Base-by-base conservation (phyloP, 2,329 filamentous ascomycete species). In the Colletotrichum trifolii region DNA sequence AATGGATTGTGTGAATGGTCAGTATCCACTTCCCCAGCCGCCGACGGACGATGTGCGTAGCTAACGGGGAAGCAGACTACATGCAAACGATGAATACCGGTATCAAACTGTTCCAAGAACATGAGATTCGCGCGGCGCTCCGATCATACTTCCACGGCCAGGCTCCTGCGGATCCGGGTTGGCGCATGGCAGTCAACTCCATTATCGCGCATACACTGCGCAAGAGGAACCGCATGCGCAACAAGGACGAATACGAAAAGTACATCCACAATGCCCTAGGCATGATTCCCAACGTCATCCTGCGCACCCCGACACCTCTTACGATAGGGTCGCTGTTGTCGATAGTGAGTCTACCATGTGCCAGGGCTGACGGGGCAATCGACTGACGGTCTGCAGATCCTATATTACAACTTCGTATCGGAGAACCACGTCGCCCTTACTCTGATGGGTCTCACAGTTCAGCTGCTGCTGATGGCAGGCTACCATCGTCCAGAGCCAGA, bases 1-100 rank as follows among this genome's bases (percentile, higher is more conserved):
- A 12, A 56, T 65, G 58, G 62, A 65, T 33, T 65, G 58, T 9
- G 46, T 65, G 12, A 62, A 65, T 11, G 62, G 62, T 65, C 36
- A 53, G 35, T n/a, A 6, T n/a, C 9, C 33, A 8, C 17, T 4
- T 45, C 4, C 9, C 13, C 33, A 15, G 11, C n/a, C 6, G 3
- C 1, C 13, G 11, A 15, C 35, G 46, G 17, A 17, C 25, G 25
- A 25, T 5, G 25, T 25, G 13, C 9, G 17, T 35, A 12, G 38
- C 47, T 36, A 48, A 39, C 5, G 13, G 8, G 8, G 4, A 25
- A 8, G 2, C 39, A 65, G 62, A 65, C 1, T 65, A 25, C 13
- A 54, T 65, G 34, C n/a, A 47, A 40, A 56, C 58, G 7, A 38
- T 56, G 34, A 65, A 65, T 13, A 2, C 10, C 7, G 35, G 15